Base-by-base conservation (phyloP, 1,284 basidiomycete species). In the Ceraceosorus guamensis region DNA sequence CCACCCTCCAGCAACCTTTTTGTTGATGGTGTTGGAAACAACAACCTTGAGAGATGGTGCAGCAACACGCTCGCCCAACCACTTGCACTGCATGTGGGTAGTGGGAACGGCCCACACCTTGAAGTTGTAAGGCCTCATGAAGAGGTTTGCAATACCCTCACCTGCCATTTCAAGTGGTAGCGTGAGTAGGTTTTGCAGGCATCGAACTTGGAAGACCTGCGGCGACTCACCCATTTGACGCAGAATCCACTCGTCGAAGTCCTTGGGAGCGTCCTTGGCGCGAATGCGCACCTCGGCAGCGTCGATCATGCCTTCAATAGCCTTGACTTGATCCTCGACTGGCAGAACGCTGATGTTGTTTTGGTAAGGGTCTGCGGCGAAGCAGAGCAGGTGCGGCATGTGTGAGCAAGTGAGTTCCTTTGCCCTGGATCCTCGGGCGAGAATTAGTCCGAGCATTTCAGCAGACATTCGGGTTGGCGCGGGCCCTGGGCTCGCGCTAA, bases 61-160 rank as follows among this genome's bases (percentile, higher is more conserved):
- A 3, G 80, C 80, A 30, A 82, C 81, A 60, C 81, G 79, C 71
- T 82, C 81, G 16, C 81, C 81, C 48, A 82, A 77, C 81, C 81
- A 82, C 70, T 80, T 78, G 73, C 80, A 81, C 76, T 82, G 80
- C 81, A 82, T 82, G 78, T 53, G 45, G 43, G 75, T 78, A 10
- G 80, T 80, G 34, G 79, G 79, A 7, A 80, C 79, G 47, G 79
- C 81, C 81, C 81, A 82, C 11, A 82, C 81, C 66, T 81, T 81
- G 77, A 79, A 81, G 73, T 82, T 82, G 74, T 82, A 82, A 43
- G 80, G 80, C 48, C 79, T 70, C 81, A 82, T 82, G 69, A 82
- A 82, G 54, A 79, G 63, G 53, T 81, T 79, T 33, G 80, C 80
- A 45, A 82, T 76, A 24, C 80, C 80, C 55, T 75, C 53, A 30